phyloP scores from a whole-genome alignment of 2,329 filamentous ascomycete species.

The Neophaeococcomyces mojaviensis region DNA sequence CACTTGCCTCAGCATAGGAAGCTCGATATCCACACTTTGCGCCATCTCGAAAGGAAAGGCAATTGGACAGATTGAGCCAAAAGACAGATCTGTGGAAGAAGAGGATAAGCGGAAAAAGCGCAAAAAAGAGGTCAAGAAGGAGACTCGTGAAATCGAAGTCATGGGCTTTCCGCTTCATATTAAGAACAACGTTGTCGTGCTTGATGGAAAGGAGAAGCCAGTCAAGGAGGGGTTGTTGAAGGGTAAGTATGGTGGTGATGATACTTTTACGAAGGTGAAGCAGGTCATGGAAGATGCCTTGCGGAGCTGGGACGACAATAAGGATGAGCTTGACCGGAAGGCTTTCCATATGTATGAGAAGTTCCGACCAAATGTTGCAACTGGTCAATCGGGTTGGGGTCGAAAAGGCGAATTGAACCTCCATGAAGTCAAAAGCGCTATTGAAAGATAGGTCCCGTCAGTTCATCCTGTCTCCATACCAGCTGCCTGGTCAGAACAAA shows the following conservation, averaged over 20 bases:
- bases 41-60: slow-evolving; percentile 19
- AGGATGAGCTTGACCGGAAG: slow-evolving; percentile 61
- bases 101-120: slow-evolving; percentile 12
- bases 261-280: slow-evolving; percentile 7
- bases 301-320: slow-evolving; percentile 7
- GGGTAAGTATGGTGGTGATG: slow-evolving; percentile 12
- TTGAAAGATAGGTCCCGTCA: slow-evolving; percentile 1
- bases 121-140: slow-evolving; percentile 9
- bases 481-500: too few species aligned
- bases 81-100: slow-evolving; percentile 9
- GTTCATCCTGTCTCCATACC: background rate
- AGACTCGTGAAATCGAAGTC: slow-evolving; percentile 10
- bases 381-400: slow-evolving; percentile 73
- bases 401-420: slow-evolving; percentile 67
- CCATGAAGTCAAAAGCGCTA: slow-evolving; percentile 44
- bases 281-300: slow-evolving; percentile 14
- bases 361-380: slow-evolving; percentile 68
- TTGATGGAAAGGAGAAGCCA: slow-evolving; percentile 15
- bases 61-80: slow-evolving; percentile 13
- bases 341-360: slow-evolving; percentile 78
- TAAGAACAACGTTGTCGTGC: slow-evolving; percentile 11
- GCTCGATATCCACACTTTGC: slow-evolving; percentile 16
- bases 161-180: slow-evolving; percentile 17
- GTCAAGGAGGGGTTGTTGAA: slow-evolving; percentile 12
- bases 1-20: slow-evolving; percentile 14